These are phyloP conservation scores for Talaromyces liani DNA, from an alignment of 495 filamentous ascomycete genomes.

Conservation along the genomic window DNA sequence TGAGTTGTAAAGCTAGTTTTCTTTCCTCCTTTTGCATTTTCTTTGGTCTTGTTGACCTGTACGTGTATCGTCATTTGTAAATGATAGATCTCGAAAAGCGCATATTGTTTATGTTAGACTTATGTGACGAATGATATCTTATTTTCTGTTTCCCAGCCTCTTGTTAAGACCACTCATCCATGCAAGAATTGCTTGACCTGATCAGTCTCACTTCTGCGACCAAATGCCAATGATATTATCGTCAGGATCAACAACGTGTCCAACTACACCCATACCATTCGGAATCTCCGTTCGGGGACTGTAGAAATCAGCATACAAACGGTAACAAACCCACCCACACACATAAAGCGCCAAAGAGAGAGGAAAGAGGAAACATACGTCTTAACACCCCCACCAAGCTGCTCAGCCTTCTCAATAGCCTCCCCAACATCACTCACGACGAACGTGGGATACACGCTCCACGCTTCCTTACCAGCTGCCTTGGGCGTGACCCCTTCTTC, in stretches of 20 bases:
- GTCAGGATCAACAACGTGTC: conserved; percentile 1
- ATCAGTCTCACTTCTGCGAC: conserved; percentile 2
- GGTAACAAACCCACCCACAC: too few relatives aligned
- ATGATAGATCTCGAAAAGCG: conserved; percentile 6
- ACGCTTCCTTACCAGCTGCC: neutral
- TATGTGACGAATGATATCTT: neutral
- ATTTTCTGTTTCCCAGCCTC: neutral
- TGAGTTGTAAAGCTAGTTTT: conserved; percentile 26
- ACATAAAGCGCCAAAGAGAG: too few relatives aligned
- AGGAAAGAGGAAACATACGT: conserved; percentile 1
- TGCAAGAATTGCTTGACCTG: neutral
- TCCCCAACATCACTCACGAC: neutral
- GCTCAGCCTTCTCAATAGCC: conserved; percentile 1
- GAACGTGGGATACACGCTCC: conserved; percentile 1
- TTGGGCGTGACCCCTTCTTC: neutral
- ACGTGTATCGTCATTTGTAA: conserved; percentile 4
- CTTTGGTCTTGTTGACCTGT: neutral
- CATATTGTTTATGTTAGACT: conserved; percentile 2
- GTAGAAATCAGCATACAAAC: neutral
- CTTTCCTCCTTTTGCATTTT: neutral
- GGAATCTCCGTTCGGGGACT: conserved; percentile 2
- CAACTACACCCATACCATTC: conserved; percentile 1
- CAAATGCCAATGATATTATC: conserved; percentile 4
- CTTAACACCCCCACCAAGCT: conserved; percentile 6
- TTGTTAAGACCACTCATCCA: neutral